These are phyloP conservation scores for Populus hybrid DNA, from an alignment of 441 rosid species.

Conservation along the genomic window DNA sequence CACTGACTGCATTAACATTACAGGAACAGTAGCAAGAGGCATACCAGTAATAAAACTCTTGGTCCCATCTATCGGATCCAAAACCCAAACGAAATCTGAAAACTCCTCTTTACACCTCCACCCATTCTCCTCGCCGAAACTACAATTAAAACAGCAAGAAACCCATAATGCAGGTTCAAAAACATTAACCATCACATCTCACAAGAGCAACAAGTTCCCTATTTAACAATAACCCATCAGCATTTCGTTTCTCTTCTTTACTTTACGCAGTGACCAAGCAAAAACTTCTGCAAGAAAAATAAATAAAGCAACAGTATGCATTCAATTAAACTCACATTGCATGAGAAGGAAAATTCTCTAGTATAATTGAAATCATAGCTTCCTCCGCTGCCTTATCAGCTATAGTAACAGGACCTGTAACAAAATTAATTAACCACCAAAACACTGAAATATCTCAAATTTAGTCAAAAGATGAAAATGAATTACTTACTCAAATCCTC, in stretches of 20 bases:
- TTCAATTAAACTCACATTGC: conserved; percentile 59
- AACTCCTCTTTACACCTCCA: conserved; percentile 80
- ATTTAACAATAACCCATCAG: neutral
- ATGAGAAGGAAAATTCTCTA: conserved; percentile 78
- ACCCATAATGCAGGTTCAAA: neutral
- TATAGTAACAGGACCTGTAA: conserved; percentile 84
- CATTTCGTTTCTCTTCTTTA: neutral
- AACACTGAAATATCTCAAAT: neutral
- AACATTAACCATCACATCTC: neutral
- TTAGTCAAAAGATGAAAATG: neutral
- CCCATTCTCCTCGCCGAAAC: conserved; percentile 95
- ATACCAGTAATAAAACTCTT: conserved; percentile 93
- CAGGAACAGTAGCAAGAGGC: conserved; percentile 7
- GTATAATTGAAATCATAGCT: conserved; percentile 71
- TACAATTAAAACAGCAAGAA: conserved; percentile 28
- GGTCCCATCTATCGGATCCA: conserved; percentile 98
- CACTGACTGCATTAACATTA: neutral
- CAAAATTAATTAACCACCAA: neutral
- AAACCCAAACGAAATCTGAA: conserved; percentile 95
- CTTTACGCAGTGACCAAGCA: neutral
- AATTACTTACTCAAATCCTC: conserved; percentile 65
- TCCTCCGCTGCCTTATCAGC: conserved; percentile 94
- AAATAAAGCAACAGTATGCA: neutral
- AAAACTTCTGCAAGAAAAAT: neutral
- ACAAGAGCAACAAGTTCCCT: neutral